Base-by-base conservation (phyloP, 2,329 filamentous ascomycete genomes). In the Botrytis porri region DNA sequence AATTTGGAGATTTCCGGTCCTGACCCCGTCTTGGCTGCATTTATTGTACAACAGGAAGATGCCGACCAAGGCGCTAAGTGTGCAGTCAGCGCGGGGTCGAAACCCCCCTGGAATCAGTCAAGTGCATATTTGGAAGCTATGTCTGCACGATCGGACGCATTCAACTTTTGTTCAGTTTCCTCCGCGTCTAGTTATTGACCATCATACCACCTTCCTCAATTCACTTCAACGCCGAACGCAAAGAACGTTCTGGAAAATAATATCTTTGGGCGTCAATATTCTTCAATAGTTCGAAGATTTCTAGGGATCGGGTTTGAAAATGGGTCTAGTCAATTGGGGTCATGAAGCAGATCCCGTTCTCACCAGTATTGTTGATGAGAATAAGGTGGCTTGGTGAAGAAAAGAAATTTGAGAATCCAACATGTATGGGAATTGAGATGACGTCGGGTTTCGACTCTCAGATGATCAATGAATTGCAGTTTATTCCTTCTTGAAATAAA, bases 401-500 rank as follows among this genome's bases (percentile, higher is more conserved):
- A 83, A 73, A 76, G 73, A 29, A 82, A 84, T 74, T 76, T 83
- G 22, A 78, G 82, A 65, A 45, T 78, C 84, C 85, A 16, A 84
- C 84, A 35, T 87, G 84, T 78, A 84, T 88, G 78, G 86, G 86
- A 63, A 85, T 88, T 65, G 86, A 88, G 78, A 86, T 86, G 62
- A 88, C 86, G 0, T 86, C 84, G 22, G 86, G 85, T 0, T 88
- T 87, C 73, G 86, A 88, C 75, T 86, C 84, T 5, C 85, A 83
- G 35, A 82, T 86, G 79, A 84, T 85, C 78, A 85, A 85, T 73
- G 82, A 81, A 51, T 77, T 85, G 10, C 83, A 85, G 74, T 75
- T 80, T 10, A 74, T 83, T 39, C 72, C 76, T 4, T 75, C 77
- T 12, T 83, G 80, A 79, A 78, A 82, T 59, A 77, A 77, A 22